Evolutionary conservation across 768 basidiomycete genomes (phyloP).

Genomic region (Psilocybe tampanensis): DNA sequence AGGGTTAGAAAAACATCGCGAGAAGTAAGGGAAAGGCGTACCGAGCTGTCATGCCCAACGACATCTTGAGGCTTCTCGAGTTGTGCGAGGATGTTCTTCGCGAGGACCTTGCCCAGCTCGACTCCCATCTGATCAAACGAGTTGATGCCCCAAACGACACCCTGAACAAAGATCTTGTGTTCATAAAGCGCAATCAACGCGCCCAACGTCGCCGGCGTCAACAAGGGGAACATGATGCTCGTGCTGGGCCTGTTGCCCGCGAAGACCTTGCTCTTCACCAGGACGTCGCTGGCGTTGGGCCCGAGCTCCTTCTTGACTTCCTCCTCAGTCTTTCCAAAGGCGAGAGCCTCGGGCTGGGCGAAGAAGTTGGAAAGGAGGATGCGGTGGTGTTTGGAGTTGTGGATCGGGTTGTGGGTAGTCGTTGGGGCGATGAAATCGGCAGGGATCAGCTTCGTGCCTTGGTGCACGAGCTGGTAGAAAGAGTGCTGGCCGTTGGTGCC

Average conservation of each 20-base stretch:
- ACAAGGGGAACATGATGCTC: constrained; percentile 90
- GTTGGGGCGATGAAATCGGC: constrained; percentile 92
- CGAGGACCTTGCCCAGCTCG: constrained; percentile 95
- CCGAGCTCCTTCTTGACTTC: constrained; percentile 75
- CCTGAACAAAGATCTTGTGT: constrained; percentile 99
- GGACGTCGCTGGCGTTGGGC: constrained; percentile 71
- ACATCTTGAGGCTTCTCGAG: constrained; percentile 62
- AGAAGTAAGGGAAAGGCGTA: constrained; percentile 28
- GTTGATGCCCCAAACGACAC: constrained; percentile 98
- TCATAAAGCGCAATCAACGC: constrained; percentile 92
- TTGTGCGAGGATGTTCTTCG: constrained; percentile 93
- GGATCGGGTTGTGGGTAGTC: constrained; percentile 88
- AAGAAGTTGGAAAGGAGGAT: constrained; percentile 98
- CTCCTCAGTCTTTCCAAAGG: constrained; percentile 96
- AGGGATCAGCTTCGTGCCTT: constrained; percentile 91
- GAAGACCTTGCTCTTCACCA: constrained; percentile 97
- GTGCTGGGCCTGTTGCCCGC: constrained; percentile 98
- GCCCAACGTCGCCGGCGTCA: constrained; percentile 90
- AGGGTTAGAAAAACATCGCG: constrained; percentile 30
- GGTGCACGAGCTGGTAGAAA: constrained; percentile 97
- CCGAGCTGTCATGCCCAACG: constrained; percentile 87
- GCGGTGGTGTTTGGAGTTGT: constrained; percentile 88
- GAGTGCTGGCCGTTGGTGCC: constrained; percentile 99
- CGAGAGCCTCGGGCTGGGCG: constrained; percentile 96
- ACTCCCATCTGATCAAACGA: constrained; percentile 99